These are phyloP conservation scores for Mycena chlorophos DNA, from an alignment of 768 basidiomycete species.

Conservation along the genomic window DNA sequence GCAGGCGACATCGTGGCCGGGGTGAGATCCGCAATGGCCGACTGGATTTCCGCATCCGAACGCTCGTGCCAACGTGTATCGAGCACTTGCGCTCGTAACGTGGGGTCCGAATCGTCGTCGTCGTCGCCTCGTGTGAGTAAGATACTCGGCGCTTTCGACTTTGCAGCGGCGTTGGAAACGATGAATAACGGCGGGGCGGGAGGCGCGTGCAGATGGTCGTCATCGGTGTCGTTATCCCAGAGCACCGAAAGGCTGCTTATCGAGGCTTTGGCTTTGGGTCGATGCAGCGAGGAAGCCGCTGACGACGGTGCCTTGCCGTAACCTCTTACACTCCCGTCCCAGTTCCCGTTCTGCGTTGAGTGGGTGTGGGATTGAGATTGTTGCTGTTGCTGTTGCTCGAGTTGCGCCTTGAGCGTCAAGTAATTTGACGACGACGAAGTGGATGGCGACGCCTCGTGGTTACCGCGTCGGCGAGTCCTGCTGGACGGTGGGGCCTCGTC, in stretches of 20 bases:
- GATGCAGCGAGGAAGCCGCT: slow-evolving; percentile 14
- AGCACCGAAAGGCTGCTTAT: slow-evolving; percentile 41
- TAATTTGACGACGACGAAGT: slow-evolving; percentile 51
- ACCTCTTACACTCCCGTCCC: slow-evolving; percentile 61
- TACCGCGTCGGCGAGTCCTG: slow-evolving; percentile 48
- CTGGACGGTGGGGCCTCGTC: slow-evolving; percentile 47
- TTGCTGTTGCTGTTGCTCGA: slow-evolving; percentile 42
- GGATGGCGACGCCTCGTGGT: slow-evolving; percentile 31
- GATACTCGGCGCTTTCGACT: slow-evolving; percentile 2
- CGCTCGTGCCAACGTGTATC: slow-evolving; percentile 75
- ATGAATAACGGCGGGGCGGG: slow-evolving; percentile 41
- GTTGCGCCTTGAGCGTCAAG: slow-evolving; percentile 61
- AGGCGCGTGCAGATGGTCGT: not conserved
- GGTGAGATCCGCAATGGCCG: slow-evolving; percentile 54
- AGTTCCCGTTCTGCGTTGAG: slow-evolving; percentile 23
- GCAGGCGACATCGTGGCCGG: slow-evolving; percentile 48
- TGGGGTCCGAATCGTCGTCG: slow-evolving; percentile 34
- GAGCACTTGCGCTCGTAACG: slow-evolving; percentile 51
- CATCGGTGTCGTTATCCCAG: slow-evolving; percentile 37
- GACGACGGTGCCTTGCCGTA: slow-evolving; percentile 41
- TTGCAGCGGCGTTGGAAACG: slow-evolving; percentile 21
- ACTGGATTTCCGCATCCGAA: slow-evolving; percentile 72
- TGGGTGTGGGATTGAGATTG: not conserved
- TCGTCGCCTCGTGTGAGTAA: slow-evolving; percentile 3
- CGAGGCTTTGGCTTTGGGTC: slow-evolving; percentile 24